Evolutionary conservation across 129 eudicot genomes (phyloP).

Genomic region (Lactuca saligna): DNA sequence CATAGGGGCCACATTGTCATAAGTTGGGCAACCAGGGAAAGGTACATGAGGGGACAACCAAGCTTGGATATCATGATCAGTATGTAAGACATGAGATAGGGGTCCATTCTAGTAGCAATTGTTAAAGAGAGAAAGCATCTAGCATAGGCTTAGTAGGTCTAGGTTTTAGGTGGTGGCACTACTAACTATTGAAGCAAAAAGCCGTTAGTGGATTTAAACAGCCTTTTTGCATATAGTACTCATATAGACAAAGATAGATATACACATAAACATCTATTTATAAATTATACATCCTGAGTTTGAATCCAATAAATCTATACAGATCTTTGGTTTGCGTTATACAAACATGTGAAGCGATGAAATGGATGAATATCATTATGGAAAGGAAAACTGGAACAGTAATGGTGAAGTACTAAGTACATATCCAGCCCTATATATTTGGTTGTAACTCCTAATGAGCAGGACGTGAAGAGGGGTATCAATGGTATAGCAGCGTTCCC

Average conservation of each 20-base stretch:
- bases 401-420: constrained; percentile 16
- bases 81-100: constrained; percentile 35
- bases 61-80: constrained; percentile 41
- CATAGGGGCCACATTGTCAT: constrained; percentile 29
- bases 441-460: neutral
- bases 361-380: neutral
- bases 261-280: neutral
- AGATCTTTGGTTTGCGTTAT: neutral
- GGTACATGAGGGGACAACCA: constrained; percentile 36
- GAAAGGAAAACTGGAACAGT: constrained; percentile 10
- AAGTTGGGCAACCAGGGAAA: constrained; percentile 25
- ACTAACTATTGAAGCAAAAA: constrained; percentile 38
- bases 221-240: constrained; percentile 28
- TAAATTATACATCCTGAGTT: neutral
- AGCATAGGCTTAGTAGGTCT: constrained; percentile 37
- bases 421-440: constrained; percentile 13
- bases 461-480: constrained; percentile 22
- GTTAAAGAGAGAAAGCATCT: constrained; percentile 41
- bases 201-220: constrained; percentile 38
- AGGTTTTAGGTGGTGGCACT: constrained; percentile 43
- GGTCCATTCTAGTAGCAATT: constrained; percentile 27
- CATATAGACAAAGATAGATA: constrained; percentile 5
- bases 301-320: neutral
- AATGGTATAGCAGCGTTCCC: constrained; percentile 8
- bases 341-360: neutral